Evolutionary conservation across 352 stramenopile genomes (phyloP), one percentile per base, ranked within the genome.

Genomic region (Thalassiosira allenii): DNA sequence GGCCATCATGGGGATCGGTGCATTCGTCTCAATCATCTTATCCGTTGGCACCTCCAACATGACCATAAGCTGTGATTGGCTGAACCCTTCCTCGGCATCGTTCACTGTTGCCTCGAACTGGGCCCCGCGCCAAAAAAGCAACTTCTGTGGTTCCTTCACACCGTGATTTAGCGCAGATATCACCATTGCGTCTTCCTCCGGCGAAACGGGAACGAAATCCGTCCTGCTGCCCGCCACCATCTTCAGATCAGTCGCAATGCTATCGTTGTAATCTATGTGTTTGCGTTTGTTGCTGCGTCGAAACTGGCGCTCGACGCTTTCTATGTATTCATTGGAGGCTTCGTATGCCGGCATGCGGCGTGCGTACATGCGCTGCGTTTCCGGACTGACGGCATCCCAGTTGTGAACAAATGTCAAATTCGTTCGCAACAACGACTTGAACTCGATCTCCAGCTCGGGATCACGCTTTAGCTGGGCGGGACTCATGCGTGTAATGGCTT

Each of bases 21-120:
- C 5, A 27, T 22, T 27, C 3, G 29, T 27, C 2, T 73, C 30
- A 14, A 73, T 27, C 11, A 17, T 29, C 17, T 63, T 25, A 3
- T 40, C 12, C 1, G 22, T 53, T 14, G 64, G 64, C 27, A 62
- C 9, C 6, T 62, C 47, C 3, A 73, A 2, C 64, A 73, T 61
- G 2, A 73, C 17, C 2, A 63, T 2, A 2, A 73, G 3, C 25
- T 73, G 44, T 11, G 47, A 64, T 63, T 73, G 64, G 34, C 29
- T 73, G 33, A 53, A 73, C 8, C 20, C n/a, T 3, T 34, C 30
- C 4, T 30, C 49, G 22, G 64, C 40, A 0, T 33, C 57, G 49
- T 85, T 85, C 3, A 73, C 23, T 11, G 78, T 86, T 4, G 47
- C 41, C 49, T 86, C 70, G 44, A 72, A 86, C 22, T 61, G 17